Conservation (phyloP, 2,329 filamentous ascomycete genomes). For the Didymosphaeria variabile region DNA sequence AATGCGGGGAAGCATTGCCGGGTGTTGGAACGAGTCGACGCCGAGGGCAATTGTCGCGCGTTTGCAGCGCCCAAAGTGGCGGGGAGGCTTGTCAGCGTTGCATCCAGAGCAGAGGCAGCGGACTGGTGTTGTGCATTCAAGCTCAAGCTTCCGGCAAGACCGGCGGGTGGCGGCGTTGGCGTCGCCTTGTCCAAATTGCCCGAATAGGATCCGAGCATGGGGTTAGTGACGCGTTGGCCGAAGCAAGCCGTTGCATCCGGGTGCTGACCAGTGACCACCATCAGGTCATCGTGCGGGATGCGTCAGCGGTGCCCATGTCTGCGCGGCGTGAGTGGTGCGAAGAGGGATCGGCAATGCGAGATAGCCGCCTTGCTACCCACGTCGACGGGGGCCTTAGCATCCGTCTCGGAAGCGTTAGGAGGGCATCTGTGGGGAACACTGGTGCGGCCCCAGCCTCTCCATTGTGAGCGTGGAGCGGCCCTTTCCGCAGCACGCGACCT, state of each 20-base stretch:
- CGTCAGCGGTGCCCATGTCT: background rate
- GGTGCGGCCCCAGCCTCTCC: background rate
- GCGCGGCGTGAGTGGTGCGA: too few relatives aligned
- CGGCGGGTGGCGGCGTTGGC: constrained; percentile 19
- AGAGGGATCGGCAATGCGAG: background rate
- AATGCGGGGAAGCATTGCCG: constrained; percentile 7
- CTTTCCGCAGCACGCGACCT: too few relatives aligned
- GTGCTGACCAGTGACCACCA: too few relatives aligned
- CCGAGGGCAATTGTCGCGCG: background rate
- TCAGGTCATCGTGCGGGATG: background rate
- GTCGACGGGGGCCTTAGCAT: background rate
- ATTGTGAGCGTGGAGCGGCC: too few relatives aligned
- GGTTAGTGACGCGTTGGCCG: constrained; percentile 17
- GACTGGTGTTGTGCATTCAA: constrained; percentile 28
- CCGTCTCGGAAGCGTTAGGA: background rate
- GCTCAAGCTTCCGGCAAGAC: constrained; percentile 28
- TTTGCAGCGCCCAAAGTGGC: background rate
- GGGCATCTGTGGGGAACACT: background rate
- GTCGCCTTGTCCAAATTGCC: constrained; percentile 31
- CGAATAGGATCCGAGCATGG: constrained; percentile 24
- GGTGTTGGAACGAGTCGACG: background rate
- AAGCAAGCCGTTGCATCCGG: constrained; percentile 25
- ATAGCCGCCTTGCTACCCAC: background rate
- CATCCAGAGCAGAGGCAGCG: background rate
- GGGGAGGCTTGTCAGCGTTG: background rate